Conservation (phyloP, 2,329 filamentous ascomycete species). For the Cladobotryum protrusum region DNA sequence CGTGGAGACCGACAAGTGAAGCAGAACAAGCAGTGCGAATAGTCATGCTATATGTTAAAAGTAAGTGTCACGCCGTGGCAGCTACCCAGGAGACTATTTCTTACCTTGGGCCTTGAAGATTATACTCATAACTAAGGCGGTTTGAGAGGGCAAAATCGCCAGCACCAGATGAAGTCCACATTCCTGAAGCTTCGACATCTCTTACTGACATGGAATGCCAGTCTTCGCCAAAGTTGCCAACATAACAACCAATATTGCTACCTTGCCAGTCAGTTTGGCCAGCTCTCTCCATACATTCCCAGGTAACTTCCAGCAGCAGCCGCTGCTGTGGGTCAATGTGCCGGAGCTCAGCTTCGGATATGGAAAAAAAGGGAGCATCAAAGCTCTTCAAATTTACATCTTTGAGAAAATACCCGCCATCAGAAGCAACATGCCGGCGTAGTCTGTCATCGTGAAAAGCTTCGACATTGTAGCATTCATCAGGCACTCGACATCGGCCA, state of each 20-base stretch:
- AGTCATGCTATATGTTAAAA: neutral
- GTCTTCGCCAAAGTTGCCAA: neutral
- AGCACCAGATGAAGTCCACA: neutral
- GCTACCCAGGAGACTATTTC: too few relatives aligned
- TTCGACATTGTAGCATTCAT: neutral
- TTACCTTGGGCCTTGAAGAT: conserved; percentile 5
- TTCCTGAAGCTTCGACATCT: neutral
- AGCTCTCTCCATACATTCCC: neutral
- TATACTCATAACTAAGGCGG: conserved; percentile 3
- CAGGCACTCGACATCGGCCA: neutral
- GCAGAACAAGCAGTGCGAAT: conserved; percentile 1
- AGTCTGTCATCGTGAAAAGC: neutral
- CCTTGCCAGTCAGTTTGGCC: neutral
- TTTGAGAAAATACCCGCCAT: neutral
- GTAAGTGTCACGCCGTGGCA: too few relatives aligned
- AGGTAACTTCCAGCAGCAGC: conserved; percentile 1
- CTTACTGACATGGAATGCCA: conserved; percentile 1
- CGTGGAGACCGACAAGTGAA: conserved; percentile 4
- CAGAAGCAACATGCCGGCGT: too few relatives aligned
- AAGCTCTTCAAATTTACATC: neutral
- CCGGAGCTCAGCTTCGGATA: neutral
- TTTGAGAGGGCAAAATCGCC: conserved; percentile 7
- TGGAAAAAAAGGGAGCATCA: neutral
- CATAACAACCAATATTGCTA: neutral
- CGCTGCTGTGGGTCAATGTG: neutral